Base-by-base conservation (phyloP, 176 grass and related monocot genomes). In the Metroxylon sagu region DNA sequence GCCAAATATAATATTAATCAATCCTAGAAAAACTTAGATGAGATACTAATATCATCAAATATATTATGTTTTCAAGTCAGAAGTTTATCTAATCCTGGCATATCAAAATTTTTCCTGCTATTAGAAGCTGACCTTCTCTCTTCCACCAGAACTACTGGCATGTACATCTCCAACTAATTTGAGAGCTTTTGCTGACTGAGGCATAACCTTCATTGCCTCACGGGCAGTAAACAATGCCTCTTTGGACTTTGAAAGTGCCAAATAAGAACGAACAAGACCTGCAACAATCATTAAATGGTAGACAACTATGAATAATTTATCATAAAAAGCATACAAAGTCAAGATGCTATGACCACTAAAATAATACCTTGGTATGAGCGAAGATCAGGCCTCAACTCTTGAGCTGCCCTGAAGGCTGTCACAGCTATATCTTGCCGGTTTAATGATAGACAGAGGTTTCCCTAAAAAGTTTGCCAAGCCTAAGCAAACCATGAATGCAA, bases 111-210 rank as follows among this genome's bases (percentile, higher is more conserved):
- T 10, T 43, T 6, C 35, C 12, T 3, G 35, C 35, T 12, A 43
- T 43, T 43, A 43, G 25, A 68, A 61, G 67, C 63, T 62, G 64
- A 91, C 92, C 92, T 97, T 97, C 67, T 97, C 87, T 87, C 87
- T 97, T 17, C 92, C 92, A 80, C 57, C 77, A 70, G 87, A 82
- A 80, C 72, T 97, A 70, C 78, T 86, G 63, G 84, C 80, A 80
- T 97, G 84, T 57, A 97, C 92, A 78, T 97, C 92, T 52, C 92
- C 92, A 77, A 97, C 92, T 77, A 97, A 74, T 74, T 97, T 97
- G 2, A 97, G 84, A 71, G 92, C 87, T 85, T 91, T 97, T 53
- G 87, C 92, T 55, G 92, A 97, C 84, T 97, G 92, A 68, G 90
- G 84, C 87, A 91, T 91, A 69, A 87, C 78, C 66, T 88, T 97